Conservation (phyloP, 75 land plant species). For the Pinus tabuliformis region DNA sequence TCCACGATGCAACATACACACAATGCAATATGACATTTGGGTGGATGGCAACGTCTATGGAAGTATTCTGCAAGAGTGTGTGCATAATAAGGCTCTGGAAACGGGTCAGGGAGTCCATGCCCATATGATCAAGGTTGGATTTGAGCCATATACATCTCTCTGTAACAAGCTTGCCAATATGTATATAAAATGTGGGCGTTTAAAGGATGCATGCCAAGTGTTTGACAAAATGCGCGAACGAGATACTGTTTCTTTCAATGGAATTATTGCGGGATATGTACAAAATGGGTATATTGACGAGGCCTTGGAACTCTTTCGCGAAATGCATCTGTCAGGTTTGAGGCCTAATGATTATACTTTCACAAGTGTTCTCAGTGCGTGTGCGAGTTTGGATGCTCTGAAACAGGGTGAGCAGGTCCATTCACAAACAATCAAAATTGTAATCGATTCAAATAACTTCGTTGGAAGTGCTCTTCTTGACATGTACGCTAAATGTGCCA, state of each 20-base stretch:
- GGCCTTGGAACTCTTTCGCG: conserved; percentile 7
- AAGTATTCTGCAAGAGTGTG: too few species aligned
- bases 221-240: conserved; percentile 19
- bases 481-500: conserved; percentile 56
- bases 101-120: too few species aligned
- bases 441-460: conserved; percentile 12
- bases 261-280: conserved; percentile 19
- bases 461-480: conserved; percentile 67
- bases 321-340: conserved; percentile 14
- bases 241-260: conserved; percentile 15
- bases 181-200: conserved; percentile 22
- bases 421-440: conserved; percentile 4
- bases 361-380: conserved; percentile 4
- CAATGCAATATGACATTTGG: too few species aligned
- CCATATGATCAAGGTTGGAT: too few species aligned
- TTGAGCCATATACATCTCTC: too few species aligned
- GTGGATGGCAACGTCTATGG: too few species aligned
- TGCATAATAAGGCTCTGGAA: too few species aligned
- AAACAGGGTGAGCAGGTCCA: conserved; percentile 13
- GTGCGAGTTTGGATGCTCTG: conserved; percentile 15
- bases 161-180: neutral
- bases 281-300: conserved; percentile 10
- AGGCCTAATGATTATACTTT: conserved; percentile 10
- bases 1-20: too few species aligned
- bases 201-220: conserved; percentile 11